phyloP scores from a whole-genome alignment of 208 protist genomes.

The Trypanosoma grayi region DNA sequence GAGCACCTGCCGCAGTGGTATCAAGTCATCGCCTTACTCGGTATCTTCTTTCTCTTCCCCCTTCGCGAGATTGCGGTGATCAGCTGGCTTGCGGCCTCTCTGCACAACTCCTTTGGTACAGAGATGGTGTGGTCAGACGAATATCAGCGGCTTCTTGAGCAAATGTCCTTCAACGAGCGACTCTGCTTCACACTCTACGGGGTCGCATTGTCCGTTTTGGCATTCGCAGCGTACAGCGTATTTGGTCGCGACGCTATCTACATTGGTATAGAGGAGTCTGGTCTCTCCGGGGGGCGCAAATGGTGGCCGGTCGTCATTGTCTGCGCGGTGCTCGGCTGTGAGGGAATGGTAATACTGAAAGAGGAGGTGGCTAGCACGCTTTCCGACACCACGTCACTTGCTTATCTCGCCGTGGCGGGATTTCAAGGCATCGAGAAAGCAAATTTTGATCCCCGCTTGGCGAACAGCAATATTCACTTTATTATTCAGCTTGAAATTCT shows the following conservation, averaged over 20 bases:
- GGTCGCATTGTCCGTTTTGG: slow-evolving; percentile 44
- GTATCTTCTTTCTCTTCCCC: slow-evolving; percentile 69
- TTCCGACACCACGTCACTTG: slow-evolving; percentile 29
- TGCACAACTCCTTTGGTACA: slow-evolving; percentile 83
- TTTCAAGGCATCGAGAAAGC: slow-evolving; percentile 48
- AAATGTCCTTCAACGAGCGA: slow-evolving; percentile 84
- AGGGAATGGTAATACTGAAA: slow-evolving; percentile 23
- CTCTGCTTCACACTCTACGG: slow-evolving; percentile 86
- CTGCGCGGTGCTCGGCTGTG: slow-evolving; percentile 16
- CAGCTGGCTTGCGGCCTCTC: slow-evolving; percentile 61
- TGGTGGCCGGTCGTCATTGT: slow-evolving; percentile 22
- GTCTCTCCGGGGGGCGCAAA: slow-evolving; percentile 28
- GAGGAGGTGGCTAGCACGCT: slow-evolving; percentile 18
- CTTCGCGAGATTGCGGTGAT: slow-evolving; percentile 68
- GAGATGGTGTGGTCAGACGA: slow-evolving; percentile 65
- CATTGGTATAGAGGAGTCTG: slow-evolving; percentile 33
- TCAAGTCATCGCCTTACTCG: slow-evolving; percentile 58
- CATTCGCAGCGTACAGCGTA: slow-evolving; percentile 41
- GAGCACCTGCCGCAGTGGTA: slow-evolving; percentile 83
- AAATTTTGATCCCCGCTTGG: slow-evolving; percentile 38
- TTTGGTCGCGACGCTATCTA: slow-evolving; percentile 53
- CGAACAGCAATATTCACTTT: slow-evolving; percentile 65
- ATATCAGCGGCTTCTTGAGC: slow-evolving; percentile 66
- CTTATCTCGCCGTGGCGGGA: slow-evolving; percentile 27
- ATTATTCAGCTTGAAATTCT: slow-evolving; percentile 77